Evolutionary conservation across 441 rosid genomes (phyloP).

Genomic region (Croton laevigatus): DNA sequence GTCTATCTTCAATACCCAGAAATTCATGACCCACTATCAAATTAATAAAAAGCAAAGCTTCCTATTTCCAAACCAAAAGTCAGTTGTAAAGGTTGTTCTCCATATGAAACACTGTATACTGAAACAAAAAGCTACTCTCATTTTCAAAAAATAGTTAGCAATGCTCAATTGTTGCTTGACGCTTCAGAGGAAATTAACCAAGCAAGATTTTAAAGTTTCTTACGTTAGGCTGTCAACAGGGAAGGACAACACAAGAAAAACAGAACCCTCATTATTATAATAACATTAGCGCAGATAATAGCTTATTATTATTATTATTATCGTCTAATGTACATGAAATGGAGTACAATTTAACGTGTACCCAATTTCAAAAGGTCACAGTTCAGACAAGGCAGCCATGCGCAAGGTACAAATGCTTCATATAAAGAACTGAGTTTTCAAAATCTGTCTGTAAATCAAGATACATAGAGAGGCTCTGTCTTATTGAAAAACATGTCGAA

Average conservation of each 20-base stretch:
- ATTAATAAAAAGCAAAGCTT: not conserved
- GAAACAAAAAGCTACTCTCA: conserved; percentile 3
- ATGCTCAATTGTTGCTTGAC: not conserved
- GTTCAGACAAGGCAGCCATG: not conserved
- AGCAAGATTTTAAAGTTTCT: too few species aligned
- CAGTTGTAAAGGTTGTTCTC: not conserved
- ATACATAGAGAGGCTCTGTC: conserved; percentile 63
- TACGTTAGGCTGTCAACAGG: not conserved
- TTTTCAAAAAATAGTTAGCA: not conserved
- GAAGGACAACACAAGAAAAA: not conserved
- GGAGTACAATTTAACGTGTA: not conserved
- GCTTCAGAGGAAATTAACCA: not conserved
- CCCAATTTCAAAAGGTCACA: conserved; percentile 2
- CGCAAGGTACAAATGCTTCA: not conserved
- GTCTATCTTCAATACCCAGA: not conserved
- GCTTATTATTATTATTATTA: not conserved
- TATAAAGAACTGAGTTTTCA: not conserved
- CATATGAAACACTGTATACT: not conserved
- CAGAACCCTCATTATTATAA: not conserved
- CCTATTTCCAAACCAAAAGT: not conserved
- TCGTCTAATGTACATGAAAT: not conserved
- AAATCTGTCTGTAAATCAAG: conserved; percentile 29
- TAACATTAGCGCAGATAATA: not conserved
- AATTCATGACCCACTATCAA: not conserved
- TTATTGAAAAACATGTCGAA: not conserved